Evolutionary conservation across 75 land plant species (phyloP).

Genomic region (Selaginella moellendorffii): DNA sequence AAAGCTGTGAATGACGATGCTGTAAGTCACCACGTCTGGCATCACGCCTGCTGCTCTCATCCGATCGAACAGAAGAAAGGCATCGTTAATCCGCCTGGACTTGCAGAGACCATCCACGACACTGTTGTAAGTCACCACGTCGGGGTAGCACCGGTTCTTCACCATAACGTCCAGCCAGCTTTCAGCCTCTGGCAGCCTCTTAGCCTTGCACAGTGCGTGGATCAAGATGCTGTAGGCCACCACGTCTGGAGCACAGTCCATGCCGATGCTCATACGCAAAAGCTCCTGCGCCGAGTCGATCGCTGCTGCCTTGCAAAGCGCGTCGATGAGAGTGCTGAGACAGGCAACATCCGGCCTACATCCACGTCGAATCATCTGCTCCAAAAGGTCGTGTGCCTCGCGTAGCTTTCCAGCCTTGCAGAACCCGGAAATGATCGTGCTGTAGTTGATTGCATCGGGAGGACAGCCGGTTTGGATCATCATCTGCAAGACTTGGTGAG

Average conservation of each 20-base stretch:
- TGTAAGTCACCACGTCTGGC: slow-evolving; percentile 3
- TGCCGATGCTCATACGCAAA: background rate
- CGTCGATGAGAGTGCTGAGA: background rate
- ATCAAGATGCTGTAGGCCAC: background rate
- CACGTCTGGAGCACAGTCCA: slow-evolving; percentile 1
- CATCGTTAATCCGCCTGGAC: background rate
- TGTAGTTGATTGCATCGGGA: background rate
- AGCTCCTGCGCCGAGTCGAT: background rate
- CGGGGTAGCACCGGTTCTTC: background rate
- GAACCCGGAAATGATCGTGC: background rate
- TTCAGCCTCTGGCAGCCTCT: background rate
- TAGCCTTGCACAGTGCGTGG: background rate
- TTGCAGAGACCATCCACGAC: slow-evolving; percentile 5
- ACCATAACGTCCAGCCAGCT: background rate
- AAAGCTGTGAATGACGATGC: background rate
- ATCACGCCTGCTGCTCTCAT: background rate
- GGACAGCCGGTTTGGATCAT: slow-evolving; percentile 3
- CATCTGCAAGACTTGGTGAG: background rate
- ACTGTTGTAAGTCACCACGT: slow-evolving; percentile 3
- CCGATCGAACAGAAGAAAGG: background rate
- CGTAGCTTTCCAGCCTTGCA: slow-evolving; percentile 1
- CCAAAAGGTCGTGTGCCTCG: background rate
- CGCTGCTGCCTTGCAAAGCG: background rate
- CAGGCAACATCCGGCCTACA: background rate
- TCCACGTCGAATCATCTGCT: background rate